Base-by-base conservation (phyloP, 805 yeast genomes). In the Candida ponderosae region DNA sequence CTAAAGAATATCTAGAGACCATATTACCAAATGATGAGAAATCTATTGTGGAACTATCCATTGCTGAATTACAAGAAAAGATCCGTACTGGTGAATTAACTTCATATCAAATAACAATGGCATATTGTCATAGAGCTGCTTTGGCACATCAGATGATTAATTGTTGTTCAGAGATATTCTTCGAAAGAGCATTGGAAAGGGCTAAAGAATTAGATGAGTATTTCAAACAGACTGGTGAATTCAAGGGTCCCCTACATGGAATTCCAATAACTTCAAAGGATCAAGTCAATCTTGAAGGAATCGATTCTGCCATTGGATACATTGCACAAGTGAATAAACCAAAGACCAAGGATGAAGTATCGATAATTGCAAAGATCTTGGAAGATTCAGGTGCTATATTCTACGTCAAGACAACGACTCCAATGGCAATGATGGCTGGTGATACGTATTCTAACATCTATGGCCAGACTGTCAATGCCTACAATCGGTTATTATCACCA, bases 201-300 rank as follows among this genome's bases (percentile, higher is more conserved):
- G 84, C 84, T 10, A 51, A 63, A 41, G 57, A 48, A 38, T 62
- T 76, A 45, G 85, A 78, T 49, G 70, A 60, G 10, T 64, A 66
- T 45, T 71, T 42, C 38, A 50, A 51, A 40, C 46, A 60, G 31
- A 53, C 67, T 32, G 79, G 78, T n/a, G 66, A 69, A 46, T 54
- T 57, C 69, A 3, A 51, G 29, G 84, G 84, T 26, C 78, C 80
- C 2, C 64, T 78, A 35, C 85, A 79, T 46, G 85, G 85, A 1
- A 53, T 78, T 19, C 85, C 85, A 4, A 57, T 78, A 21, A 73
- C 81, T 0, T 60, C 77, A 38, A 78, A 78, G 41, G 78, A 47
- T 33, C 52, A 47, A 48, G 66, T 74, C 53, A 65, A 67, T 39
- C 39, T 51, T 11, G 47, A 41, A 27, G 49, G 48, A 8, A 32